A percentile compares a stretch with the other conserved stretches of the same genome.
These are phyloP conservation scores for Digitaria exilis DNA, from an alignment of 202 grass and related monocot species.

Conservation along the genomic window DNA sequence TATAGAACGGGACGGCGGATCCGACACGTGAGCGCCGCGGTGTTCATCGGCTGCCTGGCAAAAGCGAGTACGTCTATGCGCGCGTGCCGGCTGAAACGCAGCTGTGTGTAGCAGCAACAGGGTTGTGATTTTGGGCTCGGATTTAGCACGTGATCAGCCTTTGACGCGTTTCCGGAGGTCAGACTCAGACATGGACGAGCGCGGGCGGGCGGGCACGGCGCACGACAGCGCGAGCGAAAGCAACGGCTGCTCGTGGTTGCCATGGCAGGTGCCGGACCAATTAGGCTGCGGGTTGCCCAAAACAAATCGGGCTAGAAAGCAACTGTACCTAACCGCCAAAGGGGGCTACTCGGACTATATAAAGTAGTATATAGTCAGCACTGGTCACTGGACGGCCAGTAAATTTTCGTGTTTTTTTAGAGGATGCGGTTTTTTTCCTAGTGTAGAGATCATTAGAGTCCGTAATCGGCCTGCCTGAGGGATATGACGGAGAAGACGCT, in stretches of 20 bases:
- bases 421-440: too few relatives aligned
- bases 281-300: slow-evolving; percentile 2
- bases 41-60: not conserved
- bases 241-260: slow-evolving; percentile 2
- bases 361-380: not conserved
- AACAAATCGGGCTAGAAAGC: not conserved
- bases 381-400: not conserved
- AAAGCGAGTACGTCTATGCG: not conserved
- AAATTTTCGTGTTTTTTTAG: not conserved
- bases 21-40: not conserved
- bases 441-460: not conserved
- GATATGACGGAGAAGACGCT: not conserved
- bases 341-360: not conserved
- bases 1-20: not conserved
- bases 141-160: not conserved
- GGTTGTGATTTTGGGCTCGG: not conserved
- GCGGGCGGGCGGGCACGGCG: not conserved
- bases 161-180: not conserved
- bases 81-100: not conserved
- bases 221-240: not conserved
- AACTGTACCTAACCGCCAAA: slow-evolving; percentile 13
- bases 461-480: too few relatives aligned
- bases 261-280: slow-evolving; percentile 13
- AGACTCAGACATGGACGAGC: not conserved
- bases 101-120: not conserved